A percentile compares a stretch with the other conserved stretches of the same genome.
These are phyloP conservation scores for Dichomitus squalens DNA, from an alignment of 1,284 basidiomycete species.

Conservation along the genomic window DNA sequence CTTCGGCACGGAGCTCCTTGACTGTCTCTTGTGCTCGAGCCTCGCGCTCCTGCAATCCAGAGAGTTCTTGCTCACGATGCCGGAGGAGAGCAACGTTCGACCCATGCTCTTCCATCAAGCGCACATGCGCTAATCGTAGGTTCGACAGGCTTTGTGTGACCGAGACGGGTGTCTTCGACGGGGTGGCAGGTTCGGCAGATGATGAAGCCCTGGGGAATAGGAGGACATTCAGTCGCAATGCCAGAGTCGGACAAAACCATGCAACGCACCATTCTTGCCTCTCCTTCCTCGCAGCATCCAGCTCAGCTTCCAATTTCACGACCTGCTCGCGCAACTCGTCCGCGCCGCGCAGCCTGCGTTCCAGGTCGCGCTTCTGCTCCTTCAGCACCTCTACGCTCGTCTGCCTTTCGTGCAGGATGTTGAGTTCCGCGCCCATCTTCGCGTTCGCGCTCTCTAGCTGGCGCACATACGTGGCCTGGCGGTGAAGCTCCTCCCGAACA, in stretches of 20 bases:
- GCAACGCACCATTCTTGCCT: conserved; percentile 53
- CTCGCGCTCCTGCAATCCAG: conserved; percentile 38
- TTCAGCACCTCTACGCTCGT: conserved; percentile 68
- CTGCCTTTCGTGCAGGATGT: conserved; percentile 53
- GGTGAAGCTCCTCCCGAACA: conserved; percentile 62
- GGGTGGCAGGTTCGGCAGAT: conserved; percentile 35
- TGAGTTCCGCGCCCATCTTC: conserved; percentile 57
- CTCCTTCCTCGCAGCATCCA: conserved; percentile 57
- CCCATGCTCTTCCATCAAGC: conserved; percentile 67
- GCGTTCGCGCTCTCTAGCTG: conserved; percentile 67
- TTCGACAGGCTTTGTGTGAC: conserved; percentile 55
- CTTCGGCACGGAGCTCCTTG: conserved; percentile 39
- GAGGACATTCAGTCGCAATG: background rate
- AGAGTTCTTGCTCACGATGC: conserved; percentile 52
- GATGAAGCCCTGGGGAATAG: conserved; percentile 40
- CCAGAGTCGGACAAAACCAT: background rate
- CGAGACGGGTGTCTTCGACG: conserved; percentile 51
- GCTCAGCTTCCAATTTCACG: conserved; percentile 60
- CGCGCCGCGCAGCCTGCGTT: conserved; percentile 52
- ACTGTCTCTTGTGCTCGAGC: conserved; percentile 38
- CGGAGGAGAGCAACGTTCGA: conserved; percentile 51
- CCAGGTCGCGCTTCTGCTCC: conserved; percentile 73
- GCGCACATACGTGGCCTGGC: conserved; percentile 62
- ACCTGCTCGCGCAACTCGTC: conserved; percentile 62
- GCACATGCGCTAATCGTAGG: conserved; percentile 61